phyloP scores from a whole-genome alignment of 805 yeast genomes.

The Saccharomycopsis olivae region DNA sequence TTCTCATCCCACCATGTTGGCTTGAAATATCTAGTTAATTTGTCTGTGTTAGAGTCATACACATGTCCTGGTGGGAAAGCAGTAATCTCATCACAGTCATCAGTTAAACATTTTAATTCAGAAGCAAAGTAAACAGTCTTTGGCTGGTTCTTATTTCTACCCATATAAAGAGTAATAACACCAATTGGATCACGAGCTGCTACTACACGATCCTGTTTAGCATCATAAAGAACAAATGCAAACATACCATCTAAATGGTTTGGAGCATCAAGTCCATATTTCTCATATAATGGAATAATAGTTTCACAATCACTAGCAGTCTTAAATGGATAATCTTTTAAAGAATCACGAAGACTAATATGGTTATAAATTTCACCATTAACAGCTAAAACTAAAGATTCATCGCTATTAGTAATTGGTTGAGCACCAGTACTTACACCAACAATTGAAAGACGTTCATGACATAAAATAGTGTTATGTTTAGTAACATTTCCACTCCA shows the following conservation, averaged over 20 bases:
- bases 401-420: constrained; percentile 81
- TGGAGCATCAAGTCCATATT: constrained; percentile 86
- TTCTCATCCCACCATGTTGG: constrained; percentile 93
- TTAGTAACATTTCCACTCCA: constrained; percentile 79
- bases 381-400: constrained; percentile 64
- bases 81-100: constrained; percentile 84
- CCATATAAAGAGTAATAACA: constrained; percentile 92
- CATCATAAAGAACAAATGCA: constrained; percentile 88
- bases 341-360: constrained; percentile 71
- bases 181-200: constrained; percentile 99
- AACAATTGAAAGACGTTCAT: constrained; percentile 95
- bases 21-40: constrained; percentile 75
- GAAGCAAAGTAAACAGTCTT: constrained; percentile 82
- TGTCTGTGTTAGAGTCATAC: constrained; percentile 83
- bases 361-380: constrained; percentile 99
- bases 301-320: constrained; percentile 96
- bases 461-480: constrained; percentile 80
- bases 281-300: constrained; percentile 82
- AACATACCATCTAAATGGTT: constrained; percentile 95
- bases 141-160: constrained; percentile 59
- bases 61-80: constrained; percentile 99
- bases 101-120: constrained; percentile 87
- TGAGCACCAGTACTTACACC: constrained; percentile 98
- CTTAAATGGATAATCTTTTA: constrained; percentile 63
- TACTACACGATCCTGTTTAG: constrained; percentile 69